Percentiles rank a stretch among this genome's conserved stretches.
phyloP scores from a whole-genome alignment of 1,139 yeast species.

The Saccharomyces hybrid region DNA sequence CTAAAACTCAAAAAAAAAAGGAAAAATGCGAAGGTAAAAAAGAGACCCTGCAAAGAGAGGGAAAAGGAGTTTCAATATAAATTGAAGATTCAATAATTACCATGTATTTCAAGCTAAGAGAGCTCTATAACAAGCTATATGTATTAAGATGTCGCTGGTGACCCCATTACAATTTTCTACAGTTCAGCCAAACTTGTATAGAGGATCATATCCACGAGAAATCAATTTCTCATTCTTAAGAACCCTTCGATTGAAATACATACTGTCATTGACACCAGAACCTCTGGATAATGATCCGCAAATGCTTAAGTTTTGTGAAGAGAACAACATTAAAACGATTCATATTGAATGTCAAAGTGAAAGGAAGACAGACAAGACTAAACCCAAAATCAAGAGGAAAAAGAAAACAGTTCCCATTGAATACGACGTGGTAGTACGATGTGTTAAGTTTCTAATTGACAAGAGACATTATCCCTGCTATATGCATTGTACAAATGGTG shows the following conservation, averaged over 20 bases:
- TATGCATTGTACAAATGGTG: slow-evolving; percentile 83
- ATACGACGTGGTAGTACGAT: slow-evolving; percentile 50
- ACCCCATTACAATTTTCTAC: slow-evolving; percentile 78
- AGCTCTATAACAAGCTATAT: neutral
- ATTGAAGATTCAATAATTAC: neutral
- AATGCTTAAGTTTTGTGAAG: slow-evolving; percentile 31
- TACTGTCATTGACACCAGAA: slow-evolving; percentile 72
- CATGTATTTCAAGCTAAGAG: neutral
- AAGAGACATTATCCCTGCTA: slow-evolving; percentile 61
- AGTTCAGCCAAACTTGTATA: slow-evolving; percentile 59
- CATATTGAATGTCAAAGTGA: slow-evolving; percentile 57
- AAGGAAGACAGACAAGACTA: slow-evolving; percentile 30
- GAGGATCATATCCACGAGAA: slow-evolving; percentile 84
- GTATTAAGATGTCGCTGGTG: slow-evolving; percentile 37
- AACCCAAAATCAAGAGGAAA: slow-evolving; percentile 58
- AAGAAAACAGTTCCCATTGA: slow-evolving; percentile 75
- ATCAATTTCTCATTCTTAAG: slow-evolving; percentile 66
- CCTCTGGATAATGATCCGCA: slow-evolving; percentile 40
- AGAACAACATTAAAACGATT: slow-evolving; percentile 45
- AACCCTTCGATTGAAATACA: slow-evolving; percentile 58
- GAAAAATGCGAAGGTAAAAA: neutral
- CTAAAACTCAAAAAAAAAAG: neutral
- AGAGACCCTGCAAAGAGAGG: neutral
- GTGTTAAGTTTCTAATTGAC: slow-evolving; percentile 55
- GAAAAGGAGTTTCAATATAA: neutral